A percentile compares a stretch with the other conserved stretches of the same genome.
Evolutionary conservation across 805 yeast genomes (phyloP).

Genomic region (Groenewaldozyma tartarivorans): DNA sequence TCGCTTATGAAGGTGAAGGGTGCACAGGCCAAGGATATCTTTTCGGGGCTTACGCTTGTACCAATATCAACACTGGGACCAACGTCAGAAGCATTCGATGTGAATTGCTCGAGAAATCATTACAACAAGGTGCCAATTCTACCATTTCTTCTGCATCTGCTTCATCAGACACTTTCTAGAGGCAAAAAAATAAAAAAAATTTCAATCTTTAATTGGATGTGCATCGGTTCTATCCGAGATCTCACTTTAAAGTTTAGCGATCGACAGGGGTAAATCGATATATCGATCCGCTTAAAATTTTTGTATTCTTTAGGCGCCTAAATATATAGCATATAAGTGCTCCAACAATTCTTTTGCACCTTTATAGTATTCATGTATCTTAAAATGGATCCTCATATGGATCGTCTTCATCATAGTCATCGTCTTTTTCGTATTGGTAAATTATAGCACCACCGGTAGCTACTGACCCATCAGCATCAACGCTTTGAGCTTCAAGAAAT

Average conservation of each 20-base stretch:
- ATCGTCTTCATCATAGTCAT: constrained; percentile 96
- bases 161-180: no score
- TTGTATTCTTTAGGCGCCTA: no score
- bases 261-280: no score
- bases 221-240: no score
- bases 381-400: constrained; percentile 94
- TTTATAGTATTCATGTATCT: constrained; percentile 4
- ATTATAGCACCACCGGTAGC: constrained; percentile 88
- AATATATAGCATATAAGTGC: no score
- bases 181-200: no score
- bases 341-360: background rate
- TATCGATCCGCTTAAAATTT: no score
- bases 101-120: no score
- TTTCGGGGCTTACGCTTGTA: background rate
- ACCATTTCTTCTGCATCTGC: no score
- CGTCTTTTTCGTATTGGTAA: constrained; percentile 92
- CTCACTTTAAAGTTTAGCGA: no score
- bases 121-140: no score
- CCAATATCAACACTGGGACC: constrained; percentile 1
- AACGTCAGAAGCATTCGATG: constrained; percentile 1
- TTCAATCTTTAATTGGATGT: no score
- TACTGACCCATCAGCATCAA: constrained; percentile 40
- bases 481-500: constrained; percentile 75
- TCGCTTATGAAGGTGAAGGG: background rate
- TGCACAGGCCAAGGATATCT: background rate